Conservation (phyloP, 148 eudicot species). For the Selenicereus undatus region DNA sequence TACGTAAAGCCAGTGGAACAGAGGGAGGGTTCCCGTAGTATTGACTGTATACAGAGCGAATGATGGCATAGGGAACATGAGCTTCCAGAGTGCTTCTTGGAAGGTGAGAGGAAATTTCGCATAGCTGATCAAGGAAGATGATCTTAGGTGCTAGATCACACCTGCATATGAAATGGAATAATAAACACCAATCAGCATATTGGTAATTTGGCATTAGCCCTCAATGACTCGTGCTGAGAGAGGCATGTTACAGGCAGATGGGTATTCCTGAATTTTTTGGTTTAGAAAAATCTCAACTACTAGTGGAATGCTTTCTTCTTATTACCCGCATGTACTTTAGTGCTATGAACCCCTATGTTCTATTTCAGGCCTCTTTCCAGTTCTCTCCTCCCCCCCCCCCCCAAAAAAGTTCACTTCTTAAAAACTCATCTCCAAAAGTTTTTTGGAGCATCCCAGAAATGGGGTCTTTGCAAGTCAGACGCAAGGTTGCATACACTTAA, state of each 20-base stretch:
- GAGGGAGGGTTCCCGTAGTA: conserved; percentile 68
- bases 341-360: background rate
- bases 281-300: too few relatives aligned
- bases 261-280: too few relatives aligned
- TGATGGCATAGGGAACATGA: conserved; percentile 69
- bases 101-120: conserved; percentile 78
- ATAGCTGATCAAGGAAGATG: conserved; percentile 84
- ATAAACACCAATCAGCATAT: background rate
- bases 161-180: conserved; percentile 38
- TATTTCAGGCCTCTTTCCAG: background rate
- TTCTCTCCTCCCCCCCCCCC: too few relatives aligned
- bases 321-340: background rate
- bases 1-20: conserved; percentile 49
- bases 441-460: background rate
- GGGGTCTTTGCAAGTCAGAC: background rate
- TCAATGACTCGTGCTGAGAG: too few relatives aligned
- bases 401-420: background rate
- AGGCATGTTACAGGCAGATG: too few relatives aligned
- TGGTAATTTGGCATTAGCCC: background rate
- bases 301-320: background rate
- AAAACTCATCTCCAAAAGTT: background rate
- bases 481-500: background rate
- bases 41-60: conserved; percentile 84
- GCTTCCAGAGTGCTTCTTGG: conserved; percentile 84
- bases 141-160: conserved; percentile 80